Evolutionary conservation across 208 protist genomes (phyloP).

Genomic region (Leptomonas pyrrhocoris): DNA sequence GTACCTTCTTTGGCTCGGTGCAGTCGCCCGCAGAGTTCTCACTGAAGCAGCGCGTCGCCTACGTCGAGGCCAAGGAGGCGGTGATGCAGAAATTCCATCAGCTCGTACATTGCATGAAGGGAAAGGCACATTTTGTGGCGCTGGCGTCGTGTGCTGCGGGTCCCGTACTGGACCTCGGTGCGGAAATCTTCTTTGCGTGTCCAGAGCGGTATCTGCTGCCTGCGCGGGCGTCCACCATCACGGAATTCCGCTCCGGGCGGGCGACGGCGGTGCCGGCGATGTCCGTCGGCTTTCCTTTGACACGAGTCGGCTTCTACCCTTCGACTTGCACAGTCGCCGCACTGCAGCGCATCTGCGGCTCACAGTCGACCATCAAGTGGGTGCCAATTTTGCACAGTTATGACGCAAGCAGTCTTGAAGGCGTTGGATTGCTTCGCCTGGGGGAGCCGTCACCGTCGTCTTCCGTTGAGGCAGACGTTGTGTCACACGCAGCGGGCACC

Average conservation of each 20-base stretch:
- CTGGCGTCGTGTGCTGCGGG: conserved; percentile 28
- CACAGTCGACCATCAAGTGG: conserved; percentile 33
- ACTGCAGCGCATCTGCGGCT: conserved; percentile 35
- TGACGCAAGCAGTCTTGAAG: conserved; percentile 34
- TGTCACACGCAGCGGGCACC: neutral
- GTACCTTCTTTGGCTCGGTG: conserved; percentile 53
- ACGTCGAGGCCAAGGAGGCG: conserved; percentile 39
- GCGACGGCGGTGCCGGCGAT: neutral
- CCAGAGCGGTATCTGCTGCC: conserved; percentile 30
- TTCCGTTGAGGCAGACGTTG: neutral
- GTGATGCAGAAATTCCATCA: conserved; percentile 44
- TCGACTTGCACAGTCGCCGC: conserved; percentile 33
- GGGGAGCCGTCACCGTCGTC: neutral
- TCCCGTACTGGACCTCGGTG: conserved; percentile 63
- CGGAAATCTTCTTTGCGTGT: conserved; percentile 84
- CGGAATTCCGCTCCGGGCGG: neutral
- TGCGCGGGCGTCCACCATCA: neutral
- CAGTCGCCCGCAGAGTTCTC: conserved; percentile 55
- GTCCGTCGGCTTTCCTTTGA: conserved; percentile 49
- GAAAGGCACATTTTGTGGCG: conserved; percentile 38
- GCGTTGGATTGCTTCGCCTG: conserved; percentile 34
- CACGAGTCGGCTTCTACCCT: conserved; percentile 43
- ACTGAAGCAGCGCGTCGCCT: conserved; percentile 36
- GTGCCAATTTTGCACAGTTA: conserved; percentile 47
- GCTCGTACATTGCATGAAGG: conserved; percentile 28